phyloP scores from a whole-genome alignment of 768 basidiomycete species.

The Galerina marginata region DNA sequence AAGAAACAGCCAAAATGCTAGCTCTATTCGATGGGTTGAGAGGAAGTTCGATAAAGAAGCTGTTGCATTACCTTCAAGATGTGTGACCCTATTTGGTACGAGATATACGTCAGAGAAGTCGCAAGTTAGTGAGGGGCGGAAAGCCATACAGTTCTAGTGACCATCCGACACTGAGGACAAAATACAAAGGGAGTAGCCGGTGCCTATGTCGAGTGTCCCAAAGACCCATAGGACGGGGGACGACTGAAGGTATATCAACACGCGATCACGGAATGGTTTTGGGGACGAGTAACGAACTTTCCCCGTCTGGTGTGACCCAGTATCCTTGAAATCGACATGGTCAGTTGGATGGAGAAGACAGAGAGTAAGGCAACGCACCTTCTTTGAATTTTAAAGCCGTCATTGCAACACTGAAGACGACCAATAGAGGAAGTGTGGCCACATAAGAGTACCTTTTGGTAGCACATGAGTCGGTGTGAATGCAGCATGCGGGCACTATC shows the following conservation, averaged over 20 bases:
- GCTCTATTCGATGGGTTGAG: conserved; percentile 47
- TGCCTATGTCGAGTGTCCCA: conserved; percentile 52
- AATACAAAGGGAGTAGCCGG: conserved; percentile 73
- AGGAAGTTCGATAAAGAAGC: not conserved
- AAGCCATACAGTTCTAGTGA: conserved; percentile 72
- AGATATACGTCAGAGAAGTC: conserved; percentile 3
- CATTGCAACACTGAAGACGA: conserved; percentile 66
- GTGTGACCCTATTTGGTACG: conserved; percentile 60
- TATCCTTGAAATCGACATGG: conserved; percentile 39
- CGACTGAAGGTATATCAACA: conserved; percentile 41
- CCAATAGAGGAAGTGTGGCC: conserved; percentile 67
- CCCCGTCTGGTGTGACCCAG: conserved; percentile 36
- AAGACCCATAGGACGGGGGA: conserved; percentile 57
- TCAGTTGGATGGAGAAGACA: not conserved
- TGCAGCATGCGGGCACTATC: conserved; percentile 19
- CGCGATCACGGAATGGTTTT: not conserved
- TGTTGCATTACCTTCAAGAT: conserved; percentile 68
- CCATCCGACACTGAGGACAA: conserved; percentile 77
- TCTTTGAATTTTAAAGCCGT: conserved; percentile 74
- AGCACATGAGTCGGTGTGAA: conserved; percentile 21
- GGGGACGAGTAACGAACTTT: conserved; percentile 31
- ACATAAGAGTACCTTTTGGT: conserved; percentile 74
- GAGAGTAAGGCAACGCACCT: conserved; percentile 48
- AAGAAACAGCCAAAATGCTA: conserved; percentile 85
- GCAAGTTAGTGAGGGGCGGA: not conserved